phyloP scores from a whole-genome alignment of 768 basidiomycete genomes.

The Tylopilus rubrobrunneus region DNA sequence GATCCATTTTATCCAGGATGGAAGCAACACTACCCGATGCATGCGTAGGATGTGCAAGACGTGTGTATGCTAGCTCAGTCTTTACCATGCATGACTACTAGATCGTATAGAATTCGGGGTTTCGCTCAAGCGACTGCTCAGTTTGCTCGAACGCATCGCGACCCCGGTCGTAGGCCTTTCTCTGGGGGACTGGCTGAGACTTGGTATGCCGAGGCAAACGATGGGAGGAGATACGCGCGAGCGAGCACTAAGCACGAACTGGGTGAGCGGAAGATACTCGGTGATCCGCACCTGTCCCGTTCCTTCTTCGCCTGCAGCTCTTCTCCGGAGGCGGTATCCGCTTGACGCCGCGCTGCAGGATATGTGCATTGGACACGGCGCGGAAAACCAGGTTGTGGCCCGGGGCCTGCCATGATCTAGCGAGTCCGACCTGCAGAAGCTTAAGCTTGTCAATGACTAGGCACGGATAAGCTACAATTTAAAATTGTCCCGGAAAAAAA shows the following conservation, averaged over 20 bases:
- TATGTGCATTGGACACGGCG: not conserved
- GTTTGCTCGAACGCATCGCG: constrained; percentile 76
- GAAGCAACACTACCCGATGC: constrained; percentile 27
- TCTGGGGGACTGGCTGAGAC: too few relatives aligned
- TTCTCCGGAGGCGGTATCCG: constrained; percentile 52
- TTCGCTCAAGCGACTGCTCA: constrained; percentile 68
- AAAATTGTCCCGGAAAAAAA: too few relatives aligned
- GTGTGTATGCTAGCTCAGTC: constrained; percentile 2
- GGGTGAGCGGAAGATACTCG: too few relatives aligned
- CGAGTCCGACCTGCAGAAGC: too few relatives aligned
- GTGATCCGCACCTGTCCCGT: constrained; percentile 76
- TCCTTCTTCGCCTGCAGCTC: constrained; percentile 63
- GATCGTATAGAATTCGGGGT: constrained; percentile 93
- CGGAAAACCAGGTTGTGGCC: not conserved
- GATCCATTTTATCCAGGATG: constrained; percentile 51
- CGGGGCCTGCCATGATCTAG: too few relatives aligned
- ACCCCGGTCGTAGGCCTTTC: constrained; percentile 61
- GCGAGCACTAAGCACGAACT: too few relatives aligned
- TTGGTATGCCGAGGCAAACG: too few relatives aligned
- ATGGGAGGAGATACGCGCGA: too few relatives aligned
- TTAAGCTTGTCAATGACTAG: too few relatives aligned
- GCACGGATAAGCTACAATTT: too few relatives aligned
- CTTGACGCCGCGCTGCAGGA: constrained; percentile 63
- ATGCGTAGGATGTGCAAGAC: constrained; percentile 7
- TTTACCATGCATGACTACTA: constrained; percentile 50